Percentiles rank a stretch among this genome's conserved stretches.
Conservation (phyloP, 2,329 filamentous ascomycete species). For the Thelonectria discophora region DNA sequence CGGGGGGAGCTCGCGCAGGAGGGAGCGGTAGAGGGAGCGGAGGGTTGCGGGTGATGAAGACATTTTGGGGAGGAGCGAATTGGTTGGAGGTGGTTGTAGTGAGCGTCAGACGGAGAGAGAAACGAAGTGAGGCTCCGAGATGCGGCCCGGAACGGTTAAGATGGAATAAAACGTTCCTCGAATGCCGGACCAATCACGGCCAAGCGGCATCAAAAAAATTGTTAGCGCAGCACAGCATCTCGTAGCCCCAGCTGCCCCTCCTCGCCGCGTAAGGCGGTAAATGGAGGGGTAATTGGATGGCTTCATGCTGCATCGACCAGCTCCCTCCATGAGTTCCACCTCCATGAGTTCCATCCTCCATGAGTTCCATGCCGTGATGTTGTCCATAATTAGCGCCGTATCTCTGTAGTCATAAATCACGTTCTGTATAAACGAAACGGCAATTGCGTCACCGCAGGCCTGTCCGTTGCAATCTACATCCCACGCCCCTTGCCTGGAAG, state of each 20-base stretch:
- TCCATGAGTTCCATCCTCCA: too few species aligned
- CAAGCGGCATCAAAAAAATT: conserved; percentile 14
- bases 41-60: conserved; percentile 58
- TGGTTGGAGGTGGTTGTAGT: too few species aligned
- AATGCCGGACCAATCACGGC: conserved; percentile 17
- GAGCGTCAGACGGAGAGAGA: background rate
- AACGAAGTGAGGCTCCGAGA: conserved; percentile 6
- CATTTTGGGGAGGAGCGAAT: conserved; percentile 35
- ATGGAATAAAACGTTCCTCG: background rate
- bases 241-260: conserved; percentile 21
- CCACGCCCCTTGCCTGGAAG: too few species aligned
- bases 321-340: too few species aligned
- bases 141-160: background rate
- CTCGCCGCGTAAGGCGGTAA: conserved; percentile 16
- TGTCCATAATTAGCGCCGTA: too few species aligned
- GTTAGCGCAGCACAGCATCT: conserved; percentile 6
- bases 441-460: conserved; percentile 9
- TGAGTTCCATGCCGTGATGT: too few species aligned
- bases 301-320: background rate
- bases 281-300: conserved; percentile 23
- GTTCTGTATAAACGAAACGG: background rate
- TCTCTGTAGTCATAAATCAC: too few species aligned
- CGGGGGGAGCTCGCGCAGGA: conserved; percentile 88
- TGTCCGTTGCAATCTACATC: conserved; percentile 7
- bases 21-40: conserved; percentile 84